Base-by-base conservation (phyloP, 192 early-diverging fungal species). In the Funneliformis mosseae region DNA sequence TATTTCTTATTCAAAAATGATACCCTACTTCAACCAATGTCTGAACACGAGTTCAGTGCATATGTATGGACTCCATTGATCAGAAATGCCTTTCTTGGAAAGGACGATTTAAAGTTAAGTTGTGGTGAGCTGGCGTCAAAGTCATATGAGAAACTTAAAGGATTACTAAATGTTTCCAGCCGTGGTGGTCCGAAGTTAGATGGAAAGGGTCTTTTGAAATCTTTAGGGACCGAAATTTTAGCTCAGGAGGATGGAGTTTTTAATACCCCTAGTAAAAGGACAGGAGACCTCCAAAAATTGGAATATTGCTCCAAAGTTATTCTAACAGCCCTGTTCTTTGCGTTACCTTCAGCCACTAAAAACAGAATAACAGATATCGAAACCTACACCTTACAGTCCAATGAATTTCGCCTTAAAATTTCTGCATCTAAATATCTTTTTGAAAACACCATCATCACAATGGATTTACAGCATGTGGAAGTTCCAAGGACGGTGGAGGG, bases 1-100 rank as follows among this genome's bases (percentile, higher is more conserved):
- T 74, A 74, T 59, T 55, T 74, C 16, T 71, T 71, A 71, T 74
- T 25, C 18, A 74, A 74, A 18, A 74, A 74, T 42, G 46, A 74
- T 43, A 59, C 25, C 46, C 46, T 74, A 33, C 5, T 55, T 18
- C 73, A 74, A 28, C 23, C 46, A 8, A 74, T 74, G 46, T 74
- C 73, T 5, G 46, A 74, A 48, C 12, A 74, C 25, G 73, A 74
- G 23, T 48, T 55, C 16, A 74, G 45, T 27, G 45, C 73, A 18
- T 48, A 74, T 59, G 33, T 74, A 18, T 74, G 73, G 73, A 48
- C 73, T 2, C 73, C 73, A 2, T n/a, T 74, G 33, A 21, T 74
- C 21, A 74, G 72, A 55, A 74, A 74, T 74, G 16, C 4, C 21
- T 74, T 74, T 74, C n/a, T 74, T 23, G 42, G 21, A 50, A 48